Evolutionary conservation across 2,329 filamentous ascomycete species (phyloP), one percentile per base, ranked within the genome.

Genomic region (Colletotrichum siamense): DNA sequence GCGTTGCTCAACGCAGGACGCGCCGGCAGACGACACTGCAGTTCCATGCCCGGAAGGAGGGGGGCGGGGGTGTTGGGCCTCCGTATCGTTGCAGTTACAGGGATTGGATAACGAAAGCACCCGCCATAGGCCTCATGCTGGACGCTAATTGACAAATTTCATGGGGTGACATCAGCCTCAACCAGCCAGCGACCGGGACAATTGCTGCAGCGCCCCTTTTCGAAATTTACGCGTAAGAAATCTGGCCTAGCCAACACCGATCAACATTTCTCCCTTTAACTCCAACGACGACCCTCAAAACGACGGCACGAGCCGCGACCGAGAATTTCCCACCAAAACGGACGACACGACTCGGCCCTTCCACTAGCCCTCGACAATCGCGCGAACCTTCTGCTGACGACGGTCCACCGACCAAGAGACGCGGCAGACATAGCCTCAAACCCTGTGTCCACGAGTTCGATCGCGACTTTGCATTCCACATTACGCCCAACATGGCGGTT

Each of bases 401-500:
- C 71, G 34, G 26, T 64, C 49, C 44, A 69, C 44, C 34, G 69
- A 64, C 59, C 26, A 61, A 39, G 49, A 65, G 28, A 65, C 65
- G 44, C 67, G 59, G 72, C 59, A 52, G 44, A 70, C 24, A 57
- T 44, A 69, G 22, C 49, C 61, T 34, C 39, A 26, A 28, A 24
- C 32, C 16, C 22, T 28, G 16, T 28, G 22, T n/a, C 16, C 28
- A 55, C 63, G 69, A 68, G 12, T 52, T 52, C 30, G 26, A 63
- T 36, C 28, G 49, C 61, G 55, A 71, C 24, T 49, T 62, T 65
- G 62, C 49, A 55, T 63, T 34, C 55, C 44, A 65, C 12, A 26
- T 18, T 63, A 44, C 75, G 76, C 71, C 71, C 82, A 91, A 80
- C 79, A 98, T 98, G 96, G 95, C 94, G 82, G 89, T 98, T 83